These are phyloP conservation scores for Kandelia obovata DNA, from an alignment of 345 rosid species.

Conservation along the genomic window DNA sequence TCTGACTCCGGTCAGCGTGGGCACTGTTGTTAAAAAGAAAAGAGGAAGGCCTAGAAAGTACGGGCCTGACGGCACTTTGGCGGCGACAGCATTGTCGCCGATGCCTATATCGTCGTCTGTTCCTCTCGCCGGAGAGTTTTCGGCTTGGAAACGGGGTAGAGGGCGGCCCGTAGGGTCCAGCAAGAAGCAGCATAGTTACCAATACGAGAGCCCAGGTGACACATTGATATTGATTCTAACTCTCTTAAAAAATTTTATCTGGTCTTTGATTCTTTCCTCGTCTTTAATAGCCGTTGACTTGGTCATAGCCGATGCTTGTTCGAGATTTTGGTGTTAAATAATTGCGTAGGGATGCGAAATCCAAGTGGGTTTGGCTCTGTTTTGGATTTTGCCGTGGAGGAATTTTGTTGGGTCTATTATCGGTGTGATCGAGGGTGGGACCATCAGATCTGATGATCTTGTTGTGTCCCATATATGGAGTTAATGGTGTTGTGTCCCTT, in stretches of 20 bases:
- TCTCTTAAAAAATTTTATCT: neutral
- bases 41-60: slow-evolving; percentile 91
- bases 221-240: neutral
- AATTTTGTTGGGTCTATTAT: slow-evolving; percentile 34
- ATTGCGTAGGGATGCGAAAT: too few relatives aligned
- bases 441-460: slow-evolving; percentile 40
- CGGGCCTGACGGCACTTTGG: slow-evolving; percentile 53
- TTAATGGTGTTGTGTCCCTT: slow-evolving; percentile 36
- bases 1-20: slow-evolving; percentile 26
- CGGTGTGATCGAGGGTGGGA: slow-evolving; percentile 50
- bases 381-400: too few relatives aligned
- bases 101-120: slow-evolving; percentile 87
- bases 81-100: slow-evolving; percentile 61
- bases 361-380: too few relatives aligned
- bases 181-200: slow-evolving; percentile 53
- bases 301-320: too few relatives aligned
- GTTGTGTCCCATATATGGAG: slow-evolving; percentile 40
- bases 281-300: too few relatives aligned
- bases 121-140: slow-evolving; percentile 56
- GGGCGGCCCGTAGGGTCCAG: slow-evolving; percentile 43
- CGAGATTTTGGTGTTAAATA: too few relatives aligned
- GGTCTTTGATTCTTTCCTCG: too few relatives aligned
- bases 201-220: slow-evolving; percentile 57
- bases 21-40: slow-evolving; percentile 60
- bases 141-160: slow-evolving; percentile 56